Evolutionary conservation across 495 filamentous ascomycete species (phyloP).

Genomic region (Aspergillus steynii): DNA sequence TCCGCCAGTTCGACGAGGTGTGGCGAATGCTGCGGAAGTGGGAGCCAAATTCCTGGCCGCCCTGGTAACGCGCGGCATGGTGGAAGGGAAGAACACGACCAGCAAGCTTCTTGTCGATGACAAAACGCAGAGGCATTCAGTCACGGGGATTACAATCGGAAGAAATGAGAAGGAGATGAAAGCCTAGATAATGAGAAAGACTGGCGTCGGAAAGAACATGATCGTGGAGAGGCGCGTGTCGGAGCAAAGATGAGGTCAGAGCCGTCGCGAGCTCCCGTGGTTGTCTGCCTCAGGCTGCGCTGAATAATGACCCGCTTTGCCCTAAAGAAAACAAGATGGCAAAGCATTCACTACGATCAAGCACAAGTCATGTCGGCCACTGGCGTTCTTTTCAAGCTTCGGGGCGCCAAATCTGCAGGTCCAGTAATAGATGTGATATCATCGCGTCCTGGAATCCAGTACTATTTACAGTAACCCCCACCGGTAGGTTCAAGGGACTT

Average conservation of each 20-base stretch:
- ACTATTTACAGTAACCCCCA: background rate
- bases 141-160: slow-evolving; percentile 4
- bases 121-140: slow-evolving; percentile 40
- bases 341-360: background rate
- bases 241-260: background rate
- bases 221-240: slow-evolving; percentile 32
- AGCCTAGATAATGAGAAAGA: background rate
- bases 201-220: background rate
- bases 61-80: slow-evolving; percentile 33
- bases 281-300: background rate
- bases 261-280: background rate
- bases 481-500: background rate
- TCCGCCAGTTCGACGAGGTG: slow-evolving; percentile 14
- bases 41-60: slow-evolving; percentile 26
- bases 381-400: background rate
- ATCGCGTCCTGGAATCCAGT: background rate
- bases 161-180: background rate
- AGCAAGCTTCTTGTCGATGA: slow-evolving; percentile 23
- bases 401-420: background rate
- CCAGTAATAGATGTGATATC: background rate
- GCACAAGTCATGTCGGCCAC: background rate
- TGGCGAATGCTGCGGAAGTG: slow-evolving; percentile 28
- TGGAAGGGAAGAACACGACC: slow-evolving; percentile 28
- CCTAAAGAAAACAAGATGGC: background rate
- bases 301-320: background rate